Conservation (phyloP, 805 yeast genomes). For the Clavispora carvajalis region DNA sequence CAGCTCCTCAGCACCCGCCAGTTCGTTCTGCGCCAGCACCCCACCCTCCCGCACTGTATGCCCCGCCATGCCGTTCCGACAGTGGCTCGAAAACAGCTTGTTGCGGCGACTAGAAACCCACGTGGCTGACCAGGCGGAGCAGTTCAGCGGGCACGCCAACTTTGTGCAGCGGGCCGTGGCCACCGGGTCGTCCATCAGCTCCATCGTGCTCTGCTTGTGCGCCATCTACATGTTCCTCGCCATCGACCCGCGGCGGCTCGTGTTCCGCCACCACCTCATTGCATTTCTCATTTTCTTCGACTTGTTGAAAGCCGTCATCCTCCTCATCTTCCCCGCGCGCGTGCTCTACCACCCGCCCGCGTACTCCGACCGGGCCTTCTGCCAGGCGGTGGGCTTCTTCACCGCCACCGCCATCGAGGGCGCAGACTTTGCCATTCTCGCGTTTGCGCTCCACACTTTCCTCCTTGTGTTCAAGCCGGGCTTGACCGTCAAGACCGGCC, state of each 20-base stretch:
- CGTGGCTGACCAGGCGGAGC: conserved; percentile 20
- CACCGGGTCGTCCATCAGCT: conserved; percentile 32
- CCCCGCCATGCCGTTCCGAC: background rate
- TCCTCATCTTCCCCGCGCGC: conserved; percentile 64
- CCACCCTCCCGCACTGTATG: background rate
- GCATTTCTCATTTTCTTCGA: conserved; percentile 66
- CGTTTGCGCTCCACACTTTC: conserved; percentile 80
- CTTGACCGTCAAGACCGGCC: conserved; percentile 36
- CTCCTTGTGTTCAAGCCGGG: conserved; percentile 64
- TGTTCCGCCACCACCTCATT: conserved; percentile 69
- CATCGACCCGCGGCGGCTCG: conserved; percentile 57
- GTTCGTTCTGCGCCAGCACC: background rate
- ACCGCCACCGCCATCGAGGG: conserved; percentile 80
- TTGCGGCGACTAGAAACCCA: background rate
- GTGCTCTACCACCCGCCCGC: conserved; percentile 39
- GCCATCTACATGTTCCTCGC: conserved; percentile 58
- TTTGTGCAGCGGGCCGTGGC: conserved; percentile 34
- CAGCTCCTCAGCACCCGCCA: too few species aligned
- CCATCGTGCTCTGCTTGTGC: conserved; percentile 44
- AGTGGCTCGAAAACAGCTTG: conserved; percentile 3
- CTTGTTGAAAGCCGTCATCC: conserved; percentile 63
- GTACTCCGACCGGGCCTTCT: conserved; percentile 46
- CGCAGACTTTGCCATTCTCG: conserved; percentile 75
- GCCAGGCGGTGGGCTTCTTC: conserved; percentile 72
- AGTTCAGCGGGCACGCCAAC: conserved; percentile 24